Evolutionary conservation across 768 basidiomycete species (phyloP), one percentile per base, ranked within the genome.

Genomic region (Suillus ampliporus): DNA sequence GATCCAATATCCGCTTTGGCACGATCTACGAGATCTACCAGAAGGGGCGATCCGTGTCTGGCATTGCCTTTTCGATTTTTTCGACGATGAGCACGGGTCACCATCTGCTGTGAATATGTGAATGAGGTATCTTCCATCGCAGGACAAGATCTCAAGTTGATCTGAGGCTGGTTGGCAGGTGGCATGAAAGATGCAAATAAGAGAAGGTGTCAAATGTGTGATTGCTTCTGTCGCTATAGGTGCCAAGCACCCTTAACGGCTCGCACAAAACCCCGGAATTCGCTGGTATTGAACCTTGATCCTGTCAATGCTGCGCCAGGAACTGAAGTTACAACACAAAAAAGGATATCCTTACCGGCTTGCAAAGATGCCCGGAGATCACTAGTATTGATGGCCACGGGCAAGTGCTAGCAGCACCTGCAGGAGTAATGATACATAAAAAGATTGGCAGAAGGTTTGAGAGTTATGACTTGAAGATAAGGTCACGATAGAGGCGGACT

Each of bases 91-190:
- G 83, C 82, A 58, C 81, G 80, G 26, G 75, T 82, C n/a, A n/a
- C n/a, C 72, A 89, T 89, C 13, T 84, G 79, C 60, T 82, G 70
- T 14, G 84, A 84, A 62, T 81, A 80, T 61, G 78, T 80, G 57
- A 81, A 78, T 58, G 59, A 28, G 58, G 40, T 51, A 28, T n/a
- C 60, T 51, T 68, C 47, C 65, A 65, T 63, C 62, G 60, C 69
- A 69, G 50, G 34, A 51, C 23, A 13, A 26, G 17, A 38, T 38
- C 21, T 23, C 11, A 31, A 31, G 31, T 35, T 52, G 31, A 35
- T 53, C 31, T 21, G n/a, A 14, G 31, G 31, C 37, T 54, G 23
- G 14, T 7, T 35, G 35, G 15, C 21, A 35, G 37, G 14, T 21
- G 34, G 53, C 37, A 26, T 28, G 38, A 40, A 56, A 19, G 54